A percentile compares a stretch with the other conserved stretches of the same genome.
Conservation (phyloP, 768 basidiomycete species). For the Tulasnella sp. region DNA sequence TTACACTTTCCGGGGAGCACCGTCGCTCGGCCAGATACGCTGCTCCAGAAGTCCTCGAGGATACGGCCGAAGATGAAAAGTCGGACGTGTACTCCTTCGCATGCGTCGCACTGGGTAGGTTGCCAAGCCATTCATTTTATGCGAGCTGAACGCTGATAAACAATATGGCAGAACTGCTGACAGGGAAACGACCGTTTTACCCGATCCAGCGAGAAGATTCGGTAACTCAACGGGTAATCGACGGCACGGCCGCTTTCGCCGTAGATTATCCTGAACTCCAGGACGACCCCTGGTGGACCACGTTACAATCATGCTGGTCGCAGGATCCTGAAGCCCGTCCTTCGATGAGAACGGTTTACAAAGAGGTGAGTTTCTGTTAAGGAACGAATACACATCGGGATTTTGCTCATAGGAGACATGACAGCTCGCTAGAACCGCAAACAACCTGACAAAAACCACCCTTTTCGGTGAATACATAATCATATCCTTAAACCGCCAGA, state of each 20-base stretch:
- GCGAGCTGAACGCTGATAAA: neutral
- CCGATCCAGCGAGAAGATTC: neutral
- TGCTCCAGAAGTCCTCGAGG: neutral
- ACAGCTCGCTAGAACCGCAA: neutral
- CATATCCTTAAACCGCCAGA: neutral
- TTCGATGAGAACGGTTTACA: neutral
- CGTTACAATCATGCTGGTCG: neutral
- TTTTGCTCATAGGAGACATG: neutral
- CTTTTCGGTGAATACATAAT: neutral
- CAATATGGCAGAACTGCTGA: neutral
- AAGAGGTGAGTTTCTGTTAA: neutral
- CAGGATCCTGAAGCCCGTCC: neutral
- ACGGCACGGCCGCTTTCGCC: neutral
- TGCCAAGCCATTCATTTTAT: neutral
- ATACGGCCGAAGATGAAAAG: neutral
- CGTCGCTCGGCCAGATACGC: neutral
- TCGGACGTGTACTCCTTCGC: conserved; percentile 1
- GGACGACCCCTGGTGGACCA: neutral
- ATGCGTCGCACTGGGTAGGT: neutral
- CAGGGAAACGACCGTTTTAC: neutral
- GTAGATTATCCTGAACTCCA: neutral
- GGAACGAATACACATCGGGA: neutral
- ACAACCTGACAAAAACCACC: neutral
- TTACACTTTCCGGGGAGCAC: neutral
- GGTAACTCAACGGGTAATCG: neutral